Evolutionary conservation across 176 grass and related monocot species (phyloP), one percentile per base, ranked within the genome.

Genomic region (Juncus effusus): DNA sequence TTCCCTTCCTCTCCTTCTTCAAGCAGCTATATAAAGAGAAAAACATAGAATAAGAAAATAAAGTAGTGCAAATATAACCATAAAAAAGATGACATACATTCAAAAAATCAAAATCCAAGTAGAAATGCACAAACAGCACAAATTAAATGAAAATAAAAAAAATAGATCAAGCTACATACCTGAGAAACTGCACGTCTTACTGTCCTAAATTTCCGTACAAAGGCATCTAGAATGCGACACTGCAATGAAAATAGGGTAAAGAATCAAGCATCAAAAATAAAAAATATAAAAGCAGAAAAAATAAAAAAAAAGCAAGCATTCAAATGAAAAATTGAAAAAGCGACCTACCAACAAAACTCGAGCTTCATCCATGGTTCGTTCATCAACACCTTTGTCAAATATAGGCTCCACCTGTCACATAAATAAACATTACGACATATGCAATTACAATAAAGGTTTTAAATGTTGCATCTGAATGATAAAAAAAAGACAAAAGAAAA

Each of bases 1-100:
- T 89, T 99, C 28, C 94, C 89, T 63, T 93, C 94, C 64, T 93
- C 94, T 4, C 89, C 94, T 90, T 97, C 93, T 82, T 99, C 94
- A 65, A 99, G 81, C 60, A 99, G 82, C 94, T 99, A 72, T 38
- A 78, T 62, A 86, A 16, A 89, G 16, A 45, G 9, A 74, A 57
- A 73, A 12, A 75, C 67, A 61, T 67, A 62, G 52, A 72, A 28
- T 42, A 45, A 69, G 45, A 53, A 55, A 69, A 10, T 47, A 47
- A 47, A 47, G 38, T 58, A 40, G 44, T 72, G 38, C 38, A 37
- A 44, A 13, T 12, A 58, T 39, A 8, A 42, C 69, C 40, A 16
- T 42, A 58, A 35, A 59, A 60, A 72, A 65, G 42, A 65, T 28
- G 19, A 28, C 19, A 28, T 28, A 28, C 19, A 28, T 28, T 28